phyloP scores from a whole-genome alignment of 495 filamentous ascomycete species.

The Glutinoglossum americanum region DNA sequence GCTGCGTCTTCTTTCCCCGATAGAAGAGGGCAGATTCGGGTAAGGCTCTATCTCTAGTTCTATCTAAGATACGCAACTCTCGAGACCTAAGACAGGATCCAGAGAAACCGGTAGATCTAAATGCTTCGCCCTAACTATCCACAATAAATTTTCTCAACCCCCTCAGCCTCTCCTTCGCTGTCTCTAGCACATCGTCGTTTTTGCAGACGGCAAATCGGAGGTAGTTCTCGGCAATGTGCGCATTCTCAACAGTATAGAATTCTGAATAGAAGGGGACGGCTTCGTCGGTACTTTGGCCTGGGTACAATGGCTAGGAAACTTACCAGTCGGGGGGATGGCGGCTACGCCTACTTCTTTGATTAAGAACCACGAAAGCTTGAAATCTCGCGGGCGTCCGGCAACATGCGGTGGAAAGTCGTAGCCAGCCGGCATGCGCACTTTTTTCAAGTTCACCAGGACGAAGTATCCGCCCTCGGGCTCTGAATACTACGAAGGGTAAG shows the following conservation, averaged over 20 bases:
- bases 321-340: slow-evolving; percentile 65
- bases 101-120: neutral
- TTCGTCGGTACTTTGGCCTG: neutral
- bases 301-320: neutral
- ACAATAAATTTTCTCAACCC: slow-evolving; percentile 64
- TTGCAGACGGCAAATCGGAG: slow-evolving; percentile 94
- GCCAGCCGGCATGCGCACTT: slow-evolving; percentile 56
- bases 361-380: slow-evolving; percentile 84
- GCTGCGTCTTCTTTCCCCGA: no score
- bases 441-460: slow-evolving; percentile 73
- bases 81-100: neutral
- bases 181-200: slow-evolving; percentile 72
- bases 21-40: no score
- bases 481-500: slow-evolving; percentile 35
- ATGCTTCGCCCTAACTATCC: neutral
- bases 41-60: neutral
- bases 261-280: slow-evolving; percentile 21
- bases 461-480: slow-evolving; percentile 94
- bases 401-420: slow-evolving; percentile 85
- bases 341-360: slow-evolving; percentile 93
- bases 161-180: slow-evolving; percentile 70
- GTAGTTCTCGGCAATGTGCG: slow-evolving; percentile 75
- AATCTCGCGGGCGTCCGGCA: slow-evolving; percentile 65
- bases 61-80: neutral
- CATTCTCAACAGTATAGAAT: slow-evolving; percentile 74